Evolutionary conservation across 1,139 yeast genomes (phyloP).

Genomic region (Geotrichum cucujoidarum): DNA sequence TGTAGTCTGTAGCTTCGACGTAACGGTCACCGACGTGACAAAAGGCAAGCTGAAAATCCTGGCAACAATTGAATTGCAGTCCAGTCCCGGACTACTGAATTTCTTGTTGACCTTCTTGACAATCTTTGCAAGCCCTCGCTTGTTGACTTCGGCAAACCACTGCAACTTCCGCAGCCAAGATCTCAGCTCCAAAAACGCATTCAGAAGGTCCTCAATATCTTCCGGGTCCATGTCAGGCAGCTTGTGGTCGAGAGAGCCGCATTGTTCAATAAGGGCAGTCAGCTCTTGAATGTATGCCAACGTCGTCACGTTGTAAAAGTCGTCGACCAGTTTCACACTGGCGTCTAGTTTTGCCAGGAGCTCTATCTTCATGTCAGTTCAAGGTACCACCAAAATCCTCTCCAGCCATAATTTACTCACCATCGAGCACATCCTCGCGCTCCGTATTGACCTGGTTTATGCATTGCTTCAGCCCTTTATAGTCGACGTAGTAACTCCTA

Average conservation of each 20-base stretch:
- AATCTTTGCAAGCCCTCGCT: conserved; percentile 83
- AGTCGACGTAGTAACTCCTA: conserved; percentile 66
- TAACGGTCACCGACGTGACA: conserved; percentile 56
- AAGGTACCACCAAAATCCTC: neutral
- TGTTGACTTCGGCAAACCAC: conserved; percentile 92
- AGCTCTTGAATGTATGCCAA: conserved; percentile 70
- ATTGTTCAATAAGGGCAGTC: conserved; percentile 38
- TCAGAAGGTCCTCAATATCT: conserved; percentile 73
- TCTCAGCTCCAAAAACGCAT: conserved; percentile 70
- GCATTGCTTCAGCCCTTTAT: conserved; percentile 75
- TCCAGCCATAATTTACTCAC: neutral
- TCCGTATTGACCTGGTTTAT: conserved; percentile 50
- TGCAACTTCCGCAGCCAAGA: conserved; percentile 67
- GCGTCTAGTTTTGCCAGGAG: conserved; percentile 79
- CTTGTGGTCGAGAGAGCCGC: conserved; percentile 19
- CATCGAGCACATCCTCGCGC: too few species aligned
- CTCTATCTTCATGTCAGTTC: conserved; percentile 38
- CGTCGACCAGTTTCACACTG: conserved; percentile 75
- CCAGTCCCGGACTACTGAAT: conserved; percentile 46
- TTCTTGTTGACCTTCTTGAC: conserved; percentile 88
- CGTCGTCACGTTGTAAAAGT: conserved; percentile 67
- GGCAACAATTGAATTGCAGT: conserved; percentile 61
- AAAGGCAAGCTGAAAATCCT: conserved; percentile 66
- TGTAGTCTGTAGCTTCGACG: conserved; percentile 51
- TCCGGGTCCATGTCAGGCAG: conserved; percentile 43